These are phyloP conservation scores for Globisporangium sylvaticum DNA, from an alignment of 352 stramenopile species.

Conservation along the genomic window DNA sequence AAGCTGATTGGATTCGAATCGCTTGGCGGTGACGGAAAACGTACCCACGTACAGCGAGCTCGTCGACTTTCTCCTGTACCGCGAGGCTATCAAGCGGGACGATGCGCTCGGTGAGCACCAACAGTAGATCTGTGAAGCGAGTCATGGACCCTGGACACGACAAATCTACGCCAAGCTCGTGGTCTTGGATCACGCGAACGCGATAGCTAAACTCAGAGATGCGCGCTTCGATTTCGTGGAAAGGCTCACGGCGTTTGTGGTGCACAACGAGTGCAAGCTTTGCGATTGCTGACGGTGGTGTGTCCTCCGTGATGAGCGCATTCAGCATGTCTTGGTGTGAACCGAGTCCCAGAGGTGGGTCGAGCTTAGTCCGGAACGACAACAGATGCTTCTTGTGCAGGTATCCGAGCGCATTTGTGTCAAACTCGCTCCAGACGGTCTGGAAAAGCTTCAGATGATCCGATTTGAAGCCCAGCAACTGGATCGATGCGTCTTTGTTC, in stretches of 20 bases:
- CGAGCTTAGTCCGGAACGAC: constrained; percentile 44
- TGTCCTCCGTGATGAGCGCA: constrained; percentile 34
- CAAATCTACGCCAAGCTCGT: constrained; percentile 35
- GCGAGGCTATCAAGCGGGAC: constrained; percentile 67
- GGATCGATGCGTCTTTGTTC: constrained; percentile 47
- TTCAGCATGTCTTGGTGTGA: constrained; percentile 33
- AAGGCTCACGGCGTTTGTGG: constrained; percentile 43
- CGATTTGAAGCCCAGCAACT: constrained; percentile 59
- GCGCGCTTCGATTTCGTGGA: constrained; percentile 69
- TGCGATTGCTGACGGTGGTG: constrained; percentile 21
- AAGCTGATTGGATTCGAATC: constrained; percentile 59
- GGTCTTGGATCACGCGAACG: constrained; percentile 55
- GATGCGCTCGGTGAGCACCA: constrained; percentile 65
- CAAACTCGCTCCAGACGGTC: constrained; percentile 69
- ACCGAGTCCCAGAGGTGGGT: constrained; percentile 53
- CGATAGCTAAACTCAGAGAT: constrained; percentile 65
- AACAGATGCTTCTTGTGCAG: constrained; percentile 69
- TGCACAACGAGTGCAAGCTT: constrained; percentile 32
- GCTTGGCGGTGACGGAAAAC: constrained; percentile 56
- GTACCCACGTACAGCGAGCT: constrained; percentile 68
- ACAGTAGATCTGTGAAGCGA: constrained; percentile 65
- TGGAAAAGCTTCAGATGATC: constrained; percentile 66
- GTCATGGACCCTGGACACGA: constrained; percentile 61
- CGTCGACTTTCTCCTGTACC: constrained; percentile 81
- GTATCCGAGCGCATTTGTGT: constrained; percentile 67